Evolutionary conservation across 768 basidiomycete species (phyloP), one percentile per base, ranked within the genome.

Genomic region (Termitomyces sp.): DNA sequence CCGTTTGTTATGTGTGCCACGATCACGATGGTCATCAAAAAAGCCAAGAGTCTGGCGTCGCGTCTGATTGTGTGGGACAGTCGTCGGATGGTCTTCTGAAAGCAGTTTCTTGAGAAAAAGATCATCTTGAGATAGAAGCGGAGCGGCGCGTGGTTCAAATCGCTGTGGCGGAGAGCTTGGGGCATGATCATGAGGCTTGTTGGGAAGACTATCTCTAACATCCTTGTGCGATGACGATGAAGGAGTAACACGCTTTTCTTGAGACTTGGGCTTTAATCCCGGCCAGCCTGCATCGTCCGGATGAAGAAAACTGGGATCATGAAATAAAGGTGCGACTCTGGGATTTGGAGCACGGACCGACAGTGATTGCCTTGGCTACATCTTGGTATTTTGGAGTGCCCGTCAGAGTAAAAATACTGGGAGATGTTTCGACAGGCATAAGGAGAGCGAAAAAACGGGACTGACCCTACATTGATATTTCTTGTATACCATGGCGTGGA

Each of bases 291-390:
- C 58, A 64, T 83, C 82, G 46, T 64, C 69, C 31, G 81, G 81
- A 59, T 83, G 81, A 37, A 82, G 72, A 60, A 80, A 83, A 29
- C 82, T 56, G 29, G 9, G 22, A 32, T 53, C 31, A 44, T 47
- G 41, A 37, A 46, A 42, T 4, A 22, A 50, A 20, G 32, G 34
- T 20, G 22, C 8, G 13, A 9, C 10, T 1, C 10, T 3, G 29
- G 18, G 50, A 44, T 54, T 47, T 48, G 43, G n/a, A 26, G 5
- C 46, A 26, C 76, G 54, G 61, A 80, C 82, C 82, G 79, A 67
- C 82, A 83, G 37, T 66, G 71, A 43, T 69, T 70, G 29, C 82
- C 82, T 59, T 82, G 75, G 36, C 65, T 72, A 59, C 82, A 83
- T 29, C 68, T 69, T 8, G 78, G 76, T 55, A 71, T 71, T 48